Evolutionary conservation across 202 grass and related monocot species (phyloP).

Genomic region (Setaria viridis): DNA sequence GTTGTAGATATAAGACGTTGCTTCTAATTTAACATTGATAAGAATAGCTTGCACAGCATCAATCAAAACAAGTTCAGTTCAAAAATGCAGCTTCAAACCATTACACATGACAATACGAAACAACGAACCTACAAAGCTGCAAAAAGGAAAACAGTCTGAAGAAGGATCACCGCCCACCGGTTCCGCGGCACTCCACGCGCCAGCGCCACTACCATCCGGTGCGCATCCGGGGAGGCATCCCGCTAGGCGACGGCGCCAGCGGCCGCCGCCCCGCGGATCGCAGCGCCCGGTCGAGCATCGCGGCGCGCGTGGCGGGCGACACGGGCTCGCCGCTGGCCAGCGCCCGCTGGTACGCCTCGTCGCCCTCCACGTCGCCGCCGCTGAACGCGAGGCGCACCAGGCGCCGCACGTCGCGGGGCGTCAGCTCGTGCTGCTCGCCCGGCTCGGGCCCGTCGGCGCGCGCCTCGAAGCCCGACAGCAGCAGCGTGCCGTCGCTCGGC

Average conservation of each 20-base stretch:
- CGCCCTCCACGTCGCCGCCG: constrained; percentile 19
- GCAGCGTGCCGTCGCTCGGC: constrained; percentile 11
- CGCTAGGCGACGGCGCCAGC: not conserved
- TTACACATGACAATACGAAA: too few species aligned
- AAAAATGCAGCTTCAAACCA: too few species aligned
- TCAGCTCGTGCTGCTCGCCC: constrained; percentile 32
- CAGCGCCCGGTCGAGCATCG: not conserved
- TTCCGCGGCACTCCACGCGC: not conserved
- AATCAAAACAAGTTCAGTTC: too few species aligned
- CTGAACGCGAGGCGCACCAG: constrained; percentile 17
- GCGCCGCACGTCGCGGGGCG: not conserved
- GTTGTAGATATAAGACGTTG: too few species aligned
- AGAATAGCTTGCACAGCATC: too few species aligned
- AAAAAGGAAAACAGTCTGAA: not conserved
- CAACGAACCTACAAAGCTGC: too few species aligned
- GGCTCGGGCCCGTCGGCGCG: constrained; percentile 35
- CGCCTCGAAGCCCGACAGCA: constrained; percentile 23
- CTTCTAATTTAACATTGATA: too few species aligned
- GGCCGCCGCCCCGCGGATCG: not conserved
- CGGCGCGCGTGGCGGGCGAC: not conserved
- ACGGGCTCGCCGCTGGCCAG: constrained; percentile 5
- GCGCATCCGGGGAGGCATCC: constrained; percentile 1
- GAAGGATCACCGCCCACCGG: not conserved
- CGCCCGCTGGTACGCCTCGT: constrained; percentile 36
- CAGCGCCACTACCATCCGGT: constrained; percentile 16